Percentiles rank a stretch among this genome's conserved stretches.
phyloP scores from a whole-genome alignment of 2,329 filamentous ascomycete species.

The Stemphylium beticola region DNA sequence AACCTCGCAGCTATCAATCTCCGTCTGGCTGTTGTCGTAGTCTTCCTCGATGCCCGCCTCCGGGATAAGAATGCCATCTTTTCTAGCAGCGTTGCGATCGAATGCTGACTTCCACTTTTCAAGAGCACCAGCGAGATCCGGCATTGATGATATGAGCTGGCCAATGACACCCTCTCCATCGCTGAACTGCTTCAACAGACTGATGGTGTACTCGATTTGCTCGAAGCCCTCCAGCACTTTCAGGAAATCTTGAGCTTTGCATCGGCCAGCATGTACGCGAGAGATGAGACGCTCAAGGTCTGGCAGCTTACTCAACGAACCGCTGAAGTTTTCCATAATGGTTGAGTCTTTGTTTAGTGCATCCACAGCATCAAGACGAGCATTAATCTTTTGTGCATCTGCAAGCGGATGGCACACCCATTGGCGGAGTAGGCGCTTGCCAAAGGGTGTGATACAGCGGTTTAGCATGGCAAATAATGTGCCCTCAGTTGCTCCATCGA shows the following conservation, averaged over 20 bases:
- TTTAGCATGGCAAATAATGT: conserved; percentile 92
- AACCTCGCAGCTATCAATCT: conserved; percentile 75
- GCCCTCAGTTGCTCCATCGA: conserved; percentile 82
- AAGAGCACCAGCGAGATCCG: conserved; percentile 75
- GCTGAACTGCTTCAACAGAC: conserved; percentile 74
- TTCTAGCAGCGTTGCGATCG: conserved; percentile 77
- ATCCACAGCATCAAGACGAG: conserved; percentile 91
- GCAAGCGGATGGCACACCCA: conserved; percentile 97
- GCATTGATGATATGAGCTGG: conserved; percentile 83
- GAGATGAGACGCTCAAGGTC: conserved; percentile 95
- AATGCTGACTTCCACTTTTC: conserved; percentile 92
- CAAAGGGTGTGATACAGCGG: conserved; percentile 93
- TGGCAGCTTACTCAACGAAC: conserved; percentile 87
- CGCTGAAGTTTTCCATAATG: conserved; percentile 85
- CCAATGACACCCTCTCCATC: conserved; percentile 84
- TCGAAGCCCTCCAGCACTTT: conserved; percentile 94
- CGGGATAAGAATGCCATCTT: conserved; percentile 82
- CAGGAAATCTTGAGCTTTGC: conserved; percentile 89
- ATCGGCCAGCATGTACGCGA: conserved; percentile 89
- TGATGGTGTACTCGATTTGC: conserved; percentile 94
- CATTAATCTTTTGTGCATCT: conserved; percentile 86
- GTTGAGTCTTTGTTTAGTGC: conserved; percentile 83
- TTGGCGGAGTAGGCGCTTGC: conserved; percentile 92
- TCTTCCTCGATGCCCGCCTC: conserved; percentile 87
- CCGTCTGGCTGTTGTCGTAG: conserved; percentile 82